phyloP scores from a whole-genome alignment of 768 basidiomycete species.

The Agaricus subrufescens region DNA sequence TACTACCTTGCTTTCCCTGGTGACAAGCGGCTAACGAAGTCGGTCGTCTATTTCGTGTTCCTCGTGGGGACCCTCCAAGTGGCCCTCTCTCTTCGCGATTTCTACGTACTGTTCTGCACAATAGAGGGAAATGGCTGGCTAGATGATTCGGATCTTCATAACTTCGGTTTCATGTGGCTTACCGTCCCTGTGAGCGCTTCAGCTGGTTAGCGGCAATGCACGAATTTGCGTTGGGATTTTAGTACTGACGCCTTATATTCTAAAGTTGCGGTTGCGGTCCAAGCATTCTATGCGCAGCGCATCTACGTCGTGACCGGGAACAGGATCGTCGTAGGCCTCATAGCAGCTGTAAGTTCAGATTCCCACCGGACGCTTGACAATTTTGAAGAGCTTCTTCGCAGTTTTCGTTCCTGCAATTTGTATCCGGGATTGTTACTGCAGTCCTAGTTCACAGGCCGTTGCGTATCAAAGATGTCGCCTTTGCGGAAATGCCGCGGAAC shows the following conservation, averaged over 20 bases:
- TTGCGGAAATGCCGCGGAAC: background rate
- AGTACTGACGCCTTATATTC: background rate
- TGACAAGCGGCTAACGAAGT: background rate
- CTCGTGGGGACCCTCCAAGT: background rate
- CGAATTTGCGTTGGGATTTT: background rate
- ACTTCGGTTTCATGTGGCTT: slow-evolving; percentile 2
- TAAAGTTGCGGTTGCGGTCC: background rate
- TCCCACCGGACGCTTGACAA: background rate
- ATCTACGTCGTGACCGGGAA: background rate
- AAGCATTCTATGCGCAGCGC: slow-evolving; percentile 1
- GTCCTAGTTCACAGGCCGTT: background rate
- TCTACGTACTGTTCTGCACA: slow-evolving; percentile 3
- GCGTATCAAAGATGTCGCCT: background rate
- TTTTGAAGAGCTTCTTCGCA: background rate
- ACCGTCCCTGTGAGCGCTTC: background rate
- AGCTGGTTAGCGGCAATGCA: background rate
- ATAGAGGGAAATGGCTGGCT: background rate
- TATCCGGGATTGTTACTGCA: background rate
- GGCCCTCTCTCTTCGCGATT: background rate
- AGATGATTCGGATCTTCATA: background rate
- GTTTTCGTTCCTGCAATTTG: background rate
- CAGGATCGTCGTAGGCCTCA: background rate
- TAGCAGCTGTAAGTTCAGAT: background rate
- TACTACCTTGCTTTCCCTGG: slow-evolving; percentile 1
- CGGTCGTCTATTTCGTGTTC: background rate